Conservation (phyloP, 306 rosid genomes). For the Malus sylvestris region DNA sequence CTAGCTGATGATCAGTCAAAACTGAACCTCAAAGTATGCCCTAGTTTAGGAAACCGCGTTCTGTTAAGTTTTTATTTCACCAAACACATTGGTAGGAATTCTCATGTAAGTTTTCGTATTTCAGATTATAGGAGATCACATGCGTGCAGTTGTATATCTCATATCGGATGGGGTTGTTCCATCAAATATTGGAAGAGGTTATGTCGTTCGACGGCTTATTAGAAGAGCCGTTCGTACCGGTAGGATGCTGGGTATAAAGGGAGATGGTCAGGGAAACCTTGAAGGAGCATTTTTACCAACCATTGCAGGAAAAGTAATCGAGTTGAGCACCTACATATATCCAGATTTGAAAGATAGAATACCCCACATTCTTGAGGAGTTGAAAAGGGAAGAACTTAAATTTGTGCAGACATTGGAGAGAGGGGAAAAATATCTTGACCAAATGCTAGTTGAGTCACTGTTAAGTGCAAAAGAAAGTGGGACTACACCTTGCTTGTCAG, state of each 20-base stretch:
- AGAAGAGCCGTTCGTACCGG: conserved; percentile 93
- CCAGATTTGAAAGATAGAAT: conserved; percentile 55
- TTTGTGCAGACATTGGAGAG: conserved; percentile 91
- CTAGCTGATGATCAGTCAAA: conserved; percentile 60
- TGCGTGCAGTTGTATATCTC: conserved; percentile 94
- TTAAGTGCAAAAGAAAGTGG: conserved; percentile 50
- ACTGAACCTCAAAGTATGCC: conserved; percentile 60
- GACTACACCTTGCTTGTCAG: conserved; percentile 64
- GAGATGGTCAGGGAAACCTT: conserved; percentile 69
- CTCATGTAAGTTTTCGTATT: conserved; percentile 5
- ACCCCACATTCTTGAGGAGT: conserved; percentile 66
- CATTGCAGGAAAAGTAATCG: conserved; percentile 74
- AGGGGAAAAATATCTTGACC: conserved; percentile 81
- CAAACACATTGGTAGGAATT: conserved; percentile 3
- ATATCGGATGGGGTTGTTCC: conserved; percentile 89
- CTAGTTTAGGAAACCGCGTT: conserved; percentile 8
- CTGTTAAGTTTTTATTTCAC: conserved; percentile 15
- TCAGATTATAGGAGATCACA: conserved; percentile 90
- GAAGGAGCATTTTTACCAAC: conserved; percentile 87
- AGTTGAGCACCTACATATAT: conserved; percentile 61
- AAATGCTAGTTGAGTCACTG: conserved; percentile 67
- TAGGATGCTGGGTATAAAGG: conserved; percentile 87
- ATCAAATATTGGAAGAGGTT: conserved; percentile 90
- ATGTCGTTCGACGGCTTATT: conserved; percentile 82
- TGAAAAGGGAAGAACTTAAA: conserved; percentile 91